phyloP scores from a whole-genome alignment of 495 filamentous ascomycete genomes.

The Penicillium steckii region DNA sequence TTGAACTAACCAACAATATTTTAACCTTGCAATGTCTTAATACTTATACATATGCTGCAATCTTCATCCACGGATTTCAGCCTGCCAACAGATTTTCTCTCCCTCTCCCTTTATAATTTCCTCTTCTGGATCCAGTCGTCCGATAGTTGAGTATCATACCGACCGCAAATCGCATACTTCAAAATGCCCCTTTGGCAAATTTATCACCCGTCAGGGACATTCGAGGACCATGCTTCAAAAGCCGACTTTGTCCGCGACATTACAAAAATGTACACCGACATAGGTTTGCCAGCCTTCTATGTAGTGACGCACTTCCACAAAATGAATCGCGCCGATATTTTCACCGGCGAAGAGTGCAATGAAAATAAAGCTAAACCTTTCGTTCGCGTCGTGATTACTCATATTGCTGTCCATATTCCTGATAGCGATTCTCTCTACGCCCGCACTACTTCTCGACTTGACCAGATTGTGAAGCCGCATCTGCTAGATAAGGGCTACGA shows the following conservation, averaged over 20 bases:
- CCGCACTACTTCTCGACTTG: slow-evolving; percentile 8
- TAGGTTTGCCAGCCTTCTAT: slow-evolving; percentile 30
- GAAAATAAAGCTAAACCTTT: slow-evolving; percentile 13
- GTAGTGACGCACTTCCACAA: slow-evolving; percentile 25
- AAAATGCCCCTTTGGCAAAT: slow-evolving; percentile 34
- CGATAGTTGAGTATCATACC: too few relatives aligned
- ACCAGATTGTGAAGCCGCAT: slow-evolving; percentile 21
- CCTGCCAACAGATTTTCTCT: too few relatives aligned
- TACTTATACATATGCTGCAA: too few relatives aligned
- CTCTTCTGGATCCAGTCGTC: too few relatives aligned
- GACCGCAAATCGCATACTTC: too few relatives aligned
- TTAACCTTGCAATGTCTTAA: too few relatives aligned
- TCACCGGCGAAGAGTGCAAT: slow-evolving; percentile 6
- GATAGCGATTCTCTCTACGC: slow-evolving; percentile 6
- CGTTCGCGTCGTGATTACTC: slow-evolving; percentile 21
- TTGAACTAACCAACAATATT: too few relatives aligned
- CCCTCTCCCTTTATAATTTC: too few relatives aligned
- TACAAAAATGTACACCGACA: slow-evolving; percentile 21
- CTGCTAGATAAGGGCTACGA: slow-evolving; percentile 22
- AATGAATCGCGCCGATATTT: slow-evolving; percentile 4
- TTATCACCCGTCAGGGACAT: slow-evolving; percentile 19
- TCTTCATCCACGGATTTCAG: too few relatives aligned
- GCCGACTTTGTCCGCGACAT: slow-evolving; percentile 20
- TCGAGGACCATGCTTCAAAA: slow-evolving; percentile 14
- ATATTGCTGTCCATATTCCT: slow-evolving; percentile 18